These are phyloP conservation scores for Erythrobasidium hasegawianum DNA, from an alignment of 1,284 basidiomycete genomes.

Conservation along the genomic window DNA sequence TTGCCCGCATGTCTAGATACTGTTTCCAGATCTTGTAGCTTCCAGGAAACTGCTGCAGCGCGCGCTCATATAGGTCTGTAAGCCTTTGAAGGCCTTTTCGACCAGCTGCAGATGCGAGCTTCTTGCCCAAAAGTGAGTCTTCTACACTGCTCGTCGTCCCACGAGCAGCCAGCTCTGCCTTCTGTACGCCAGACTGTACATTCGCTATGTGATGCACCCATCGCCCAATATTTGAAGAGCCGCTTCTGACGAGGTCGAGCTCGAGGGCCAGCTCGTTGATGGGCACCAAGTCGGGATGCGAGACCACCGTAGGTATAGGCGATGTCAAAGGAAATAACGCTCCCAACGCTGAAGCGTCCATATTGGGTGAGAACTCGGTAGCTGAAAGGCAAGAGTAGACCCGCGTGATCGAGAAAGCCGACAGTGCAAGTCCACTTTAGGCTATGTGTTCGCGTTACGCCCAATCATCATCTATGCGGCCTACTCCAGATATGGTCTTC, in stretches of 20 bases:
- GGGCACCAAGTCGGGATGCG: constrained; percentile 70
- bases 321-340: constrained; percentile 70
- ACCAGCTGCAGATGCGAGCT: constrained; percentile 44
- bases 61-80: constrained; percentile 82
- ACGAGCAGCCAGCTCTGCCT: constrained; percentile 47
- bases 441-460: too few species aligned
- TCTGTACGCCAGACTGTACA: constrained; percentile 62
- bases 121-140: constrained; percentile 43
- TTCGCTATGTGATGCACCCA: constrained; percentile 86
- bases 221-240: constrained; percentile 72
- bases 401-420: too few species aligned
- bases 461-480: constrained; percentile 39
- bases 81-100: constrained; percentile 44
- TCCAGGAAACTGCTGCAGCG: constrained; percentile 77
- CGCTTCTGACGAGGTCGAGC: constrained; percentile 92
- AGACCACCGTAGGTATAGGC: constrained; percentile 75
- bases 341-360: constrained; percentile 23
- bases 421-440: too few species aligned
- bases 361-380: background rate
- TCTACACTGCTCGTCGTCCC: constrained; percentile 55
- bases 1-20: constrained; percentile 78
- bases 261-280: constrained; percentile 77
- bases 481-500: constrained; percentile 36
- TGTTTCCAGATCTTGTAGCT: constrained; percentile 94
- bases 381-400: background rate